These are phyloP conservation scores for Talaromyces pinophilus DNA, from an alignment of 2,329 filamentous ascomycete genomes.

Conservation along the genomic window DNA sequence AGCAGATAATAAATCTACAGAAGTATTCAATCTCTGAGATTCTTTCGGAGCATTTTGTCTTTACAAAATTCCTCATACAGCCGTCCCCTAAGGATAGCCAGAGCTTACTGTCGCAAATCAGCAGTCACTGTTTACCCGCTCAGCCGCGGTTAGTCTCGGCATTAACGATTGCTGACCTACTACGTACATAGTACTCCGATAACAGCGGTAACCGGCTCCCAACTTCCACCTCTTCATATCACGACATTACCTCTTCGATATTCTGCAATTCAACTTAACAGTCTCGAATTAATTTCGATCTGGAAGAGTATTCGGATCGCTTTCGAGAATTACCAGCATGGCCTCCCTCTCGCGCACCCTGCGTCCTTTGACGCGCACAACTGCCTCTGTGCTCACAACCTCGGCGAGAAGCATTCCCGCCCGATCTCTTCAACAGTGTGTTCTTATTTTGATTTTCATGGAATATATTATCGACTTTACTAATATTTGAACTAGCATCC, in stretches of 20 bases:
- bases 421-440: conserved; percentile 47
- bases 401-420: conserved; percentile 40
- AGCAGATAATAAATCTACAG: not conserved
- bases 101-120: not conserved
- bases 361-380: conserved; percentile 48
- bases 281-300: not conserved
- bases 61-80: not conserved
- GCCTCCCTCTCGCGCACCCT: conserved; percentile 51
- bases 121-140: conserved; percentile 14
- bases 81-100: not conserved
- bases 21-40: not conserved
- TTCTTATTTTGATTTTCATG: not conserved
- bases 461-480: too few relatives aligned
- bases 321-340: conserved; percentile 39
- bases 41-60: too few relatives aligned
- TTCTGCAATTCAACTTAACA: not conserved
- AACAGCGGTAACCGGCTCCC: not conserved
- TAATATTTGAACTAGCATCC: not conserved
- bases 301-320: not conserved
- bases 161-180: not conserved
- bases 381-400: conserved; percentile 41
- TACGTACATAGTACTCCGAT: not conserved
- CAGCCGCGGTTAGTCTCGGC: conserved; percentile 22
- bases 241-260: not conserved
- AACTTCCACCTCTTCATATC: not conserved